These are phyloP conservation scores for Microcyclospora tardicrescens DNA, from an alignment of 2,329 filamentous ascomycete genomes.

Conservation along the genomic window DNA sequence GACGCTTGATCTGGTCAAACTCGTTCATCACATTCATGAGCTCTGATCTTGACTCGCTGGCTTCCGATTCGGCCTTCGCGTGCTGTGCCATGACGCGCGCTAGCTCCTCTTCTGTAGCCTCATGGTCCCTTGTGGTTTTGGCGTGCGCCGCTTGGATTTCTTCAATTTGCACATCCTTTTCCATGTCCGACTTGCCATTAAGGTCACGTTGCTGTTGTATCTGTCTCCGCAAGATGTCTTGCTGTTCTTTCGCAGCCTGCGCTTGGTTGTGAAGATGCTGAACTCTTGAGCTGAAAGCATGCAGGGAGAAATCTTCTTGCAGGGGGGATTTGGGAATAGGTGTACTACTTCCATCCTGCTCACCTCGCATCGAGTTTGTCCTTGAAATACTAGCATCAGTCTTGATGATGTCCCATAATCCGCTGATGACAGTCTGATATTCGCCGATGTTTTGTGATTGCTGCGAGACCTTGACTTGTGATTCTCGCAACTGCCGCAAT, in stretches of 20 bases:
- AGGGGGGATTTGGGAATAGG: conserved; percentile 29
- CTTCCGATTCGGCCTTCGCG: conserved; percentile 16
- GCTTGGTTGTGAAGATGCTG: conserved; percentile 66
- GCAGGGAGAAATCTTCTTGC: conserved; percentile 50
- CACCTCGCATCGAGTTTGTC: not conserved
- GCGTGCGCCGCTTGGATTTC: conserved; percentile 19
- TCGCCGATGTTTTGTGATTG: conserved; percentile 36
- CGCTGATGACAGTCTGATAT: conserved; percentile 40
- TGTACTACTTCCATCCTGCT: conserved; percentile 30
- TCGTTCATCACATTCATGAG: conserved; percentile 31
- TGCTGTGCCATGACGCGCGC: conserved; percentile 16
- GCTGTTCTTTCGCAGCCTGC: conserved; percentile 72
- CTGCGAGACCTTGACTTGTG: conserved; percentile 3
- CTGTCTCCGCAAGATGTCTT: conserved; percentile 75
- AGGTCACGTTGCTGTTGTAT: conserved; percentile 92
- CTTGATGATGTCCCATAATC: conserved; percentile 41
- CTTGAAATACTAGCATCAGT: conserved; percentile 13
- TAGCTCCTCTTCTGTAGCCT: conserved; percentile 20
- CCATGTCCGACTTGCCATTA: conserved; percentile 68
- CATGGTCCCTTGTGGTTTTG: conserved; percentile 12
- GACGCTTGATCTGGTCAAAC: conserved; percentile 17
- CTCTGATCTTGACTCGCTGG: conserved; percentile 20
- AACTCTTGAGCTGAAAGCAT: conserved; percentile 65
- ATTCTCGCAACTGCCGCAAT: conserved; percentile 13
- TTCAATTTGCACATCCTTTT: conserved; percentile 27